Evolutionary conservation across 2,329 filamentous ascomycete species (phyloP), one percentile per base, ranked within the genome.

Genomic region (Beauveria sp.): DNA sequence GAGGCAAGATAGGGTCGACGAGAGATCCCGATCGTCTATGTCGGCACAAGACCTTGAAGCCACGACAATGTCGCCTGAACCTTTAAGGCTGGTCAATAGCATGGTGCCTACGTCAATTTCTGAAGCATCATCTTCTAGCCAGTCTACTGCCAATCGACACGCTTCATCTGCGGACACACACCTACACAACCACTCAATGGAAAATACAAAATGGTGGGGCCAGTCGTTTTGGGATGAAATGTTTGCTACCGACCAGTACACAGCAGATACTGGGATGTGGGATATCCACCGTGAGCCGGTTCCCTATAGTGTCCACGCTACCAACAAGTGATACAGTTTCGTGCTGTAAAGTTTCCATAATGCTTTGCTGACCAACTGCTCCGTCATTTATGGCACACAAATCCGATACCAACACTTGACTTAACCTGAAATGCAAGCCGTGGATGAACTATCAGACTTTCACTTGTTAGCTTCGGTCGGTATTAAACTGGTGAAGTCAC

Each of bases 401-500:
- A 55, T 20, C 52, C 52, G 40, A 55, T 42, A 40, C 28, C 52
- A 55, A 34, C 34, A 28, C 52, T 40, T 12, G 52, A 55, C 52
- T 40, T 55, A 42, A 55, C 52, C 40, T 55, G 52, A 55, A 55
- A 55, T 42, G 52, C 52, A 40, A 55, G 52, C 18, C 52, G 52
- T 42, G 52, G 52, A 55, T 55, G 52, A 34, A 55, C 52, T 24
- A 55, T 42, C 40, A 55, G 14, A 28, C 52, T 55, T 34, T 34
- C 31, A 16, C 31, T 40, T 40, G 40, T 55, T 24, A 55, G 52
- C 20, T 46, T n/a, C 43, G 43, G 43, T 22, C 43, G 43, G 18
- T 14, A 55, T 55, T 42, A 55, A 22, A 55, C 43, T 46, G 10
- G 12, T 55, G 31, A 40, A 24, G 3, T 40, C 52, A 55, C 52